phyloP scores from a whole-genome alignment of 805 yeast species.

The Candida nanaspora region DNA sequence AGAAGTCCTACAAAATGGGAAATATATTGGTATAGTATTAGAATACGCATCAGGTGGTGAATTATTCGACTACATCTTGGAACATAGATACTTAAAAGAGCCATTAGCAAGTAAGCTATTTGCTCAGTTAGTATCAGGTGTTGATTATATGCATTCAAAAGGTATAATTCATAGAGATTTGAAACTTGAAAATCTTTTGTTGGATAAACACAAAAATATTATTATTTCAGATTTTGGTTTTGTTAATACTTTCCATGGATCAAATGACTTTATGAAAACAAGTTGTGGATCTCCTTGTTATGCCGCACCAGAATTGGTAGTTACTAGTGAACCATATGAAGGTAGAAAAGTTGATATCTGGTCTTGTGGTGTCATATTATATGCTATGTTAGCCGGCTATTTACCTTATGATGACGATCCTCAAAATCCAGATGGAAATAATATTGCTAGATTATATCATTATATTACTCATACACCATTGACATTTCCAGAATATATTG shows the following conservation, averaged over 20 bases:
- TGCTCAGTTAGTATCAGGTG: constrained; percentile 92
- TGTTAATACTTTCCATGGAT: constrained; percentile 71
- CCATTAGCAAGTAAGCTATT: constrained; percentile 78
- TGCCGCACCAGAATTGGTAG: constrained; percentile 96
- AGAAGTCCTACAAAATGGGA: constrained; percentile 89
- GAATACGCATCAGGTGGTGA: constrained; percentile 99
- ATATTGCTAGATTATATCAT: constrained; percentile 82
- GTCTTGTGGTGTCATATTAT: constrained; percentile 93
- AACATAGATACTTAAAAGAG: constrained; percentile 82
- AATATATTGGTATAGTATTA: constrained; percentile 91
- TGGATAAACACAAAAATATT: constrained; percentile 82
- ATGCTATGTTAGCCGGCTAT: constrained; percentile 96
- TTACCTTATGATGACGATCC: constrained; percentile 98
- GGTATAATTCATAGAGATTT: constrained; percentile 76
- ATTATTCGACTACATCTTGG: constrained; percentile 84
- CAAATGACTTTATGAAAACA: constrained; percentile 81
- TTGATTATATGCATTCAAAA: constrained; percentile 77
- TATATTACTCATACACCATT: constrained; percentile 88
- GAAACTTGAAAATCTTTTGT: constrained; percentile 63
- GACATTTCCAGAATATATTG: constrained; percentile 91
- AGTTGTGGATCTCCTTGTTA: constrained; percentile 97
- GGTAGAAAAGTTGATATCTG: constrained; percentile 94
- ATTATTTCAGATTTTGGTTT: constrained; percentile 91
- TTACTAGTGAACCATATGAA: constrained; percentile 78
- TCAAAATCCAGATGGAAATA: constrained; percentile 91